Conservation (phyloP, 208 protist genomes). For the Tritrichomonas musculus region DNA sequence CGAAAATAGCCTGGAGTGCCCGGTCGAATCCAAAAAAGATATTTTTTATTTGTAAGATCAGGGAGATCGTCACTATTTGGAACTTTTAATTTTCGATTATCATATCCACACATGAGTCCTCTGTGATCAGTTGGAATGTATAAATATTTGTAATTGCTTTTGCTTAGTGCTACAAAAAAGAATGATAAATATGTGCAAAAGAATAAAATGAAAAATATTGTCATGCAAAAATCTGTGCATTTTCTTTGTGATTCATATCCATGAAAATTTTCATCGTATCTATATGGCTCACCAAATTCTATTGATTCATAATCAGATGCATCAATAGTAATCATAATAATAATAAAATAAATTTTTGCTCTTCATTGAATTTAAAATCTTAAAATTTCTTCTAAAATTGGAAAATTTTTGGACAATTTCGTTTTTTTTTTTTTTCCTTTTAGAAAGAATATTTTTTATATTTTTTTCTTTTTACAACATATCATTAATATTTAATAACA, state of each 20-base stretch:
- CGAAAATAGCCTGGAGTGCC: neutral
- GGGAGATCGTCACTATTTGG: neutral
- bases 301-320: too few relatives aligned
- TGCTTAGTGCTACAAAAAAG: neutral
- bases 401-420: too few relatives aligned
- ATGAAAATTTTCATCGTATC: neutral
- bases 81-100: neutral
- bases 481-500: too few relatives aligned
- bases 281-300: neutral
- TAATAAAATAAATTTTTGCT: too few relatives aligned
- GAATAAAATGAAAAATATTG: neutral
- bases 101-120: neutral
- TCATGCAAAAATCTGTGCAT: neutral
- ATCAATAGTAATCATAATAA: too few relatives aligned
- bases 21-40: neutral
- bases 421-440: too few relatives aligned
- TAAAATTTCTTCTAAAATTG: too few relatives aligned
- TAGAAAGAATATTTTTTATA: too few relatives aligned
- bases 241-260: neutral
- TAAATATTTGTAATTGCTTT: neutral
- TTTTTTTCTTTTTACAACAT: too few relatives aligned
- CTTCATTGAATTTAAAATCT: too few relatives aligned
- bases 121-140: conserved; percentile 9
- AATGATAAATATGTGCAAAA: neutral
- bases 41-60: neutral